These are phyloP conservation scores for Dichotomocladium elegans DNA, from an alignment of 371 early-diverging fungal genomes.

Conservation along the genomic window DNA sequence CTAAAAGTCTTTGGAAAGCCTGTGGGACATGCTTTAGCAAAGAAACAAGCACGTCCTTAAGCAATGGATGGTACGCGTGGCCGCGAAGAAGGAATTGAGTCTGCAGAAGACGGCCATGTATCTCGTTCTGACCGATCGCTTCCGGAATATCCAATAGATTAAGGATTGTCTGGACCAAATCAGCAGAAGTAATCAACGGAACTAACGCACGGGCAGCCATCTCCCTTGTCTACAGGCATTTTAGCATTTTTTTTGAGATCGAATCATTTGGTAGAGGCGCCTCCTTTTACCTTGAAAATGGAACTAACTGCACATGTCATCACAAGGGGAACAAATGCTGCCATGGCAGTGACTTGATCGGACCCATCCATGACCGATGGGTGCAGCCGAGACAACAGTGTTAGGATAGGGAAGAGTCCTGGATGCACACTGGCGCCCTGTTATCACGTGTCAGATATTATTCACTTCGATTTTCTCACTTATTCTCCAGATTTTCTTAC, in stretches of 20 bases:
- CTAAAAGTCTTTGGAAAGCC: slow-evolving; percentile 12
- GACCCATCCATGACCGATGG: slow-evolving; percentile 61
- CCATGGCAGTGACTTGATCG: slow-evolving; percentile 45
- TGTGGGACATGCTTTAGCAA: slow-evolving; percentile 38
- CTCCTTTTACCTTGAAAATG: slow-evolving; percentile 63
- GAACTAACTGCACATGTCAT: slow-evolving; percentile 68
- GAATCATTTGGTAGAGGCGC: not conserved
- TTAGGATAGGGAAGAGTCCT: slow-evolving; percentile 73
- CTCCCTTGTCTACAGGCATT: slow-evolving; percentile 69
- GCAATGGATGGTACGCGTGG: slow-evolving; percentile 45
- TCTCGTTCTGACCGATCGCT: slow-evolving; percentile 49
- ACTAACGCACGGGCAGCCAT: slow-evolving; percentile 83
- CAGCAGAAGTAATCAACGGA: slow-evolving; percentile 57
- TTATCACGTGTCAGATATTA: too few relatives aligned
- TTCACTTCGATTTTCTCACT: slow-evolving; percentile 26
- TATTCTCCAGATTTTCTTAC: slow-evolving; percentile 10
- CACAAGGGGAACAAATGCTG: slow-evolving; percentile 72
- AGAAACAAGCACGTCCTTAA: slow-evolving; percentile 20
- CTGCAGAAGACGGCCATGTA: slow-evolving; percentile 72
- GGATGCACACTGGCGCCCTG: slow-evolving; percentile 57
- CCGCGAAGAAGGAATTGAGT: slow-evolving; percentile 58
- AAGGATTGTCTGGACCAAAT: slow-evolving; percentile 40
- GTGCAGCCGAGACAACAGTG: slow-evolving; percentile 71
- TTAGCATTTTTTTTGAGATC: not conserved
- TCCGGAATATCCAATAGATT: slow-evolving; percentile 18